Evolutionary conservation across 148 eudicot genomes (phyloP).

Genomic region (Chenopodium quinoa): DNA sequence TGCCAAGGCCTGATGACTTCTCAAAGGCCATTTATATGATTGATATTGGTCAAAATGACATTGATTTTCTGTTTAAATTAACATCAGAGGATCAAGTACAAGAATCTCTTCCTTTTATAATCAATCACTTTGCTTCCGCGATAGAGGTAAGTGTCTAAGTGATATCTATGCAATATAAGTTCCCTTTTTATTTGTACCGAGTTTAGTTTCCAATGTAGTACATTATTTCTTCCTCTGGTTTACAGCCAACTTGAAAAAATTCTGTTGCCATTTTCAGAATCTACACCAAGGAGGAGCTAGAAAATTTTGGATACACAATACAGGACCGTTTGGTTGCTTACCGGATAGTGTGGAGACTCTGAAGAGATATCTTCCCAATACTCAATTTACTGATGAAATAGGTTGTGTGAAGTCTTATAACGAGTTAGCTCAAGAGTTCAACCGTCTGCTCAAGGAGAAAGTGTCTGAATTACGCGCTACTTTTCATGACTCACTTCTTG

Average conservation of each 20-base stretch:
- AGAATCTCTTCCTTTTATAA: conserved; percentile 45
- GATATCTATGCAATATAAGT: not conserved
- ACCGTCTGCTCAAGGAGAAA: conserved; percentile 39
- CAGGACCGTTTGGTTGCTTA: conserved; percentile 78
- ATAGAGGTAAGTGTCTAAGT: conserved; percentile 42
- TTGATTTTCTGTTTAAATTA: conserved; percentile 45
- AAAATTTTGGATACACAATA: conserved; percentile 71
- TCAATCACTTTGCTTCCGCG: conserved; percentile 40
- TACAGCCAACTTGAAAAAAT: too few species aligned
- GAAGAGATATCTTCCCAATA: conserved; percentile 24
- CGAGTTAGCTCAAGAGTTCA: conserved; percentile 56
- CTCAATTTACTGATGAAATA: conserved; percentile 38
- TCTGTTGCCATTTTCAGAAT: conserved; percentile 17
- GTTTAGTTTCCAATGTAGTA: too few species aligned
- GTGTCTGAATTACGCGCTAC: conserved; percentile 36
- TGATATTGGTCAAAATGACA: conserved; percentile 77
- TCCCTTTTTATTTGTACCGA: too few species aligned
- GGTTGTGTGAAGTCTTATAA: conserved; percentile 56
- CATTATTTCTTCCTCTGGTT: too few species aligned
- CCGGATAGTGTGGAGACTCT: conserved; percentile 38
- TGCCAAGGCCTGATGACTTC: conserved; percentile 48
- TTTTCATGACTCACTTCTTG: conserved; percentile 37
- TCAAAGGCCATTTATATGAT: conserved; percentile 59
- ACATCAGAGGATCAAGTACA: conserved; percentile 51
- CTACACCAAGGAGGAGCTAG: conserved; percentile 57